Conservation (phyloP, 495 filamentous ascomycete genomes). For the Tuber calosporum region DNA sequence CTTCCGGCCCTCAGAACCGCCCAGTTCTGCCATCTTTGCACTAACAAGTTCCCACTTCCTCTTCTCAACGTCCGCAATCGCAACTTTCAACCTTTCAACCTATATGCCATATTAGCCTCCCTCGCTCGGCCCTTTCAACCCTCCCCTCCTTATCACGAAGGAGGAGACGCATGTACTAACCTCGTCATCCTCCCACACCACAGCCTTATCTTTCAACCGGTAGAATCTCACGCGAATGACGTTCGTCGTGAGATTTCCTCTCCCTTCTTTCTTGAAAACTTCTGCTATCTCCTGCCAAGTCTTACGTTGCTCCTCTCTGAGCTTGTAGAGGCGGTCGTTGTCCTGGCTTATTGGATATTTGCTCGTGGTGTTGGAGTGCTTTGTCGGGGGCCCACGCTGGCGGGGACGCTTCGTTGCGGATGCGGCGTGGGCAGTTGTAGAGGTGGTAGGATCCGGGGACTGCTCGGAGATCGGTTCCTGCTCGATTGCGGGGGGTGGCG, state of each 20-base stretch:
- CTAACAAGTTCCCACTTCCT: constrained; percentile 12
- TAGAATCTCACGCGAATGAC: constrained; percentile 6
- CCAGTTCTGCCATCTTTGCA: constrained; percentile 9
- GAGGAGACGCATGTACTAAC: neutral
- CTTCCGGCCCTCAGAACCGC: neutral
- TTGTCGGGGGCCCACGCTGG: constrained; percentile 1
- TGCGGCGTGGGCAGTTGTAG: neutral
- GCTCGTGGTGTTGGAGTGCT: neutral
- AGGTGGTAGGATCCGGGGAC: neutral
- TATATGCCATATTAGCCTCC: neutral
- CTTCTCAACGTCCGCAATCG: constrained; percentile 12
- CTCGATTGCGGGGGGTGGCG: neutral
- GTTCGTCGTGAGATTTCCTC: constrained; percentile 3
- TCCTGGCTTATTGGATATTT: neutral
- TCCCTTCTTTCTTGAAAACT: constrained; percentile 14
- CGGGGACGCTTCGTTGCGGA: neutral
- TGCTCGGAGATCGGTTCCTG: neutral
- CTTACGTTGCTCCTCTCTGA: constrained; percentile 5
- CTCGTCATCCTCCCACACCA: constrained; percentile 12
- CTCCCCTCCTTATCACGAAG: neutral
- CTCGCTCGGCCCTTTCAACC: neutral
- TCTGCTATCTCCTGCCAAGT: constrained; percentile 10
- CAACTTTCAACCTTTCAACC: constrained; percentile 11
- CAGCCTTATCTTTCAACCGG: constrained; percentile 5
- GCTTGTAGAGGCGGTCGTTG: constrained; percentile 7